Evolutionary conservation across 441 rosid genomes (phyloP), one percentile per base, ranked within the genome.

Genomic region (Kokia cookei): DNA sequence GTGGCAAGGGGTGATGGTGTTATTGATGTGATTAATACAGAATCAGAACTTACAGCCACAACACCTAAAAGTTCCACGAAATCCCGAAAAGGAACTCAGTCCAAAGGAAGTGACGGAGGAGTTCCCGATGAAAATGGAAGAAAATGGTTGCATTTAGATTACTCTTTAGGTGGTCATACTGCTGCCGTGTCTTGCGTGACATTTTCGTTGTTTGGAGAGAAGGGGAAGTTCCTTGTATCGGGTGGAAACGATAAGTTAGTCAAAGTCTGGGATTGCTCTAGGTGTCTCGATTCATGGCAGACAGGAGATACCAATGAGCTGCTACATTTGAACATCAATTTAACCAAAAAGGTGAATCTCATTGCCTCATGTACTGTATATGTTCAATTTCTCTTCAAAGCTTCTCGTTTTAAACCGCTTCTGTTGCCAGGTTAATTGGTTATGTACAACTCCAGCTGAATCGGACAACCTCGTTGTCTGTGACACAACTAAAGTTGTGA

Each of bases 1-100:
- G 90, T 90, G 59, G 99, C 91, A 58, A 88, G 91, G 79, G 99
- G 99, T 50, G 98, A 95, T 80, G 97, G 99, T n/a, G 78, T 73
- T 70, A 83, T 91, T 43, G 86, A 89, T 75, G 85, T 93, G 75
- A 89, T 95, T 50, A 78, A 90, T 57, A 78, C 86, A 60, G 97
- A 90, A 81, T 81, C 90, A 27, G 96, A 91, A 73, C 86, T 90
- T 71, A 75, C 86, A 32, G 70, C 82, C 68, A 71, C 5, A 5
- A 82, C 68, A 73, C 73, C 86, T 57, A 91, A 78, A 78, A 65
- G 53, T 74, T 76, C 84, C 11, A 26, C 68, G 61, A 88, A 84
- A 76, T 65, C 83, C n/a, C 78, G 70, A 55, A 90, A 90, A 80
- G 98, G 86, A 73, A 83, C 90, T 76, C 84, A 80, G 35, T 79